A percentile compares a stretch with the other conserved stretches of the same genome.
phyloP scores from a whole-genome alignment of 805 yeast species.

The Pichia deserticola region DNA sequence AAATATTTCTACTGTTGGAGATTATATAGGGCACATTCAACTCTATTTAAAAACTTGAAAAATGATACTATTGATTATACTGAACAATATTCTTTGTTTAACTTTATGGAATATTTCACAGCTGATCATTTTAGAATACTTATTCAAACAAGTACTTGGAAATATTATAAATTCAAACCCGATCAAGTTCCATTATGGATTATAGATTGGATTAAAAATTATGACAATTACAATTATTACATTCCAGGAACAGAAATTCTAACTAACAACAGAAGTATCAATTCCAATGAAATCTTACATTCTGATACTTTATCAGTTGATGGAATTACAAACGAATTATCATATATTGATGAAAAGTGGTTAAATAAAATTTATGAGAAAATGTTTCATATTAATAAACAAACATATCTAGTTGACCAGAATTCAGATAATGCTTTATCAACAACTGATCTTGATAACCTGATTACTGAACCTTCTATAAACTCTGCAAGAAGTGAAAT shows the following conservation, averaged over 20 bases:
- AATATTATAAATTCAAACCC: not conserved
- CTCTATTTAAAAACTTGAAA: not conserved
- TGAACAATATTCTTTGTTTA: not conserved
- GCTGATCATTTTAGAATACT: not conserved
- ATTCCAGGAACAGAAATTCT: not conserved
- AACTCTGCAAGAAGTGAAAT: not conserved
- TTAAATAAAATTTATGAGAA: not conserved
- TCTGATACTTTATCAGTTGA: not conserved
- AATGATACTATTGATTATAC: not conserved
- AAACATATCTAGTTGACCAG: not conserved
- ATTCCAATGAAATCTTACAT: not conserved
- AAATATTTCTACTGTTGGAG: too few relatives aligned
- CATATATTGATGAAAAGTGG: not conserved
- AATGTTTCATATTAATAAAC: not conserved
- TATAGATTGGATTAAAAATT: not conserved
- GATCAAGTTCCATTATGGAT: not conserved
- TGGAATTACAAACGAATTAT: not conserved
- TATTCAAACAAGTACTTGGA: not conserved
- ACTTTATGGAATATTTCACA: not conserved
- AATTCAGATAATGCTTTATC: not conserved
- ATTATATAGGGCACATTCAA: too few relatives aligned
- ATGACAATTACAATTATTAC: not conserved
- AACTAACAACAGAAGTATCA: not conserved
- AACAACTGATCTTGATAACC: not conserved
- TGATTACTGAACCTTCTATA: not conserved